phyloP scores from a whole-genome alignment of 805 yeast species.

The Myxozyma mucilagina region DNA sequence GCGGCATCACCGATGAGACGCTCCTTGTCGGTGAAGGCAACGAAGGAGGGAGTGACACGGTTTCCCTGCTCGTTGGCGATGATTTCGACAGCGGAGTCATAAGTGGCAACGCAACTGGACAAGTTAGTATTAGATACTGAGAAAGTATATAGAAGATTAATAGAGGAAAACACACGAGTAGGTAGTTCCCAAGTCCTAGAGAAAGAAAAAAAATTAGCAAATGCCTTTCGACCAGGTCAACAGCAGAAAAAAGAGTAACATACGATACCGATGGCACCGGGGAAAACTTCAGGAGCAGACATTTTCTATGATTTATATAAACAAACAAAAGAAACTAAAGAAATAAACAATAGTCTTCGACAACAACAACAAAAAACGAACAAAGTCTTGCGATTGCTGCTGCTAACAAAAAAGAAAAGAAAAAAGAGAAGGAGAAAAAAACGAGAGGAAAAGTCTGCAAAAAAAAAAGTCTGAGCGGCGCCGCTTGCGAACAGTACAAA shows the following conservation, averaged over 20 bases:
- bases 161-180: constrained; percentile 32
- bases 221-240: background rate
- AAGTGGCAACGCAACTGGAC: constrained; percentile 79
- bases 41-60: constrained; percentile 96
- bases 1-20: constrained; percentile 96
- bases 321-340: background rate
- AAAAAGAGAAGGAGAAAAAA: background rate
- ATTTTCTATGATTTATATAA: constrained; percentile 6
- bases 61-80: constrained; percentile 98
- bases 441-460: background rate
- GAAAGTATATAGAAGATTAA: background rate
- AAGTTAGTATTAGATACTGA: background rate
- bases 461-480: background rate
- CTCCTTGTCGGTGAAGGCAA: constrained; percentile 90
- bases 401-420: background rate
- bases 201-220: background rate
- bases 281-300: constrained; percentile 87
- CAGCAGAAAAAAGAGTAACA: background rate
- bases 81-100: constrained; percentile 90
- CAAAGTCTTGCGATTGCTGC: background rate
- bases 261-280: constrained; percentile 98
- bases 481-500: background rate
- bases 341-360: background rate
- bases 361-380: background rate
- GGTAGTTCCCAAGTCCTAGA: constrained; percentile 36